Base-by-base conservation (phyloP, 345 rosid genomes). In the Acer negundo region DNA sequence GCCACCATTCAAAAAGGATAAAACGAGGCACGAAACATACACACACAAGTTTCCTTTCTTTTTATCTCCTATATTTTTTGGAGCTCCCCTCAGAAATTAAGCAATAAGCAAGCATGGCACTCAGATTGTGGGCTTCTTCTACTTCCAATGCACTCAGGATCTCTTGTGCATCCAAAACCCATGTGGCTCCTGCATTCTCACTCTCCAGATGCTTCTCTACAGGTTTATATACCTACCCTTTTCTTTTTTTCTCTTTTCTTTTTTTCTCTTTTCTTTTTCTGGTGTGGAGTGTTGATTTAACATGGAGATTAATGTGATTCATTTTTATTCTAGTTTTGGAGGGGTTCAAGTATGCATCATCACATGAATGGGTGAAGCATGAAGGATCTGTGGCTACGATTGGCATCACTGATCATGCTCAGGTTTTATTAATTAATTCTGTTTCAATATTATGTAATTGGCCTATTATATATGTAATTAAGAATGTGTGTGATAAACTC, bases 341-440 rank as follows among this genome's bases (percentile, higher is more conserved):
- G 75, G 99, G 98, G 58, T 79, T 95, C 75, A 95, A 95, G 87
- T 93, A 93, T 81, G 97, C 97, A 83, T 35, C 81, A 42, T 96
- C 98, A 44, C 99, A 96, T 65, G 99, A 93, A 73, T 96, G 97
- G 97, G 97, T 93, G 83, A 93, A 96, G 85, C 95, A 89, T 86
- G 97, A 96, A 65, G 99, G 97, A 73, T 69, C 88, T 51, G 97
- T 92, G 68, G 97, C 97, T 70, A 86, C 90, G 2, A 72, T 96
- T 81, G 97, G 99, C 80, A 92, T 96, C 86, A 93, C 95, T 73
- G 94, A 90, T 84, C 98, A 96, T 85, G 98, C 99, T 75, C 99
- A 93, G 97, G 98, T 95, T 46, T 42, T 56, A 10, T 11, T 69
- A 6, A 16, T 64, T 3, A 11, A 46, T 44, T 47, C 53, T 22